Conservation (phyloP, 176 grass and related monocot genomes). For the Triticum aestivum region IWGSC_CS_RefSeq_v2.1 NC_057799.1:371352480-371352979, state of each 20-base stretch:
- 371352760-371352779: not conserved
- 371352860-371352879: slow-evolving; percentile 60
- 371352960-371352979: not conserved
- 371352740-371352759: slow-evolving; percentile 43
- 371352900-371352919: slow-evolving; percentile 48
- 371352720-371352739: slow-evolving; percentile 14
- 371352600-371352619: slow-evolving; percentile 55
- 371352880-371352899: slow-evolving; percentile 29
- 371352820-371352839: slow-evolving; percentile 19
- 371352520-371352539: slow-evolving; percentile 37
- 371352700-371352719: not conserved
- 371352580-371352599: slow-evolving; percentile 37
- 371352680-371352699: not conserved
- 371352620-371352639: slow-evolving; percentile 53
- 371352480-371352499: slow-evolving; percentile 16
- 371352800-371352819: slow-evolving; percentile 35
- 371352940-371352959: slow-evolving; percentile 36
- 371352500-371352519: not conserved
- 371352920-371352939: slow-evolving; percentile 56
- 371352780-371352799: not conserved
- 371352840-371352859: slow-evolving; percentile 65
- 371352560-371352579: slow-evolving; percentile 54
- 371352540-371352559: slow-evolving; percentile 35
- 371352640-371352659: slow-evolving; percentile 32
- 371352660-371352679: slow-evolving; percentile 46